Evolutionary conservation across 306 rosid genomes (phyloP).

Genomic region (Pyrus bretschneideri): DNA sequence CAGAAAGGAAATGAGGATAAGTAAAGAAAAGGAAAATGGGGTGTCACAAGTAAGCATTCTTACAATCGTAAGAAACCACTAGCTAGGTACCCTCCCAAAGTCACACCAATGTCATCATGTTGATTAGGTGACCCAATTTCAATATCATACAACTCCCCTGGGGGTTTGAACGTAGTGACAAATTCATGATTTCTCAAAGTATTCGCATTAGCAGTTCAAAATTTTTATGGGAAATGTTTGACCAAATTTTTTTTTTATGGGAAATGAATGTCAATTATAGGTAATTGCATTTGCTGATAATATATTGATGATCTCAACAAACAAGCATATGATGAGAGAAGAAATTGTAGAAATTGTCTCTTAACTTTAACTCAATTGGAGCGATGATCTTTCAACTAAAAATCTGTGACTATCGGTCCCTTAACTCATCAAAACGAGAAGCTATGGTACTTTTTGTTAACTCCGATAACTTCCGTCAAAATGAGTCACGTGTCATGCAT

Average conservation of each 20-base stretch:
- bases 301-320: neutral
- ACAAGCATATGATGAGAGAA: neutral
- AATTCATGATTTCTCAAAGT: neutral
- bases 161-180: neutral
- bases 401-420: no score
- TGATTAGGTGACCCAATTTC: constrained; percentile 36
- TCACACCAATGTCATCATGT: constrained; percentile 14
- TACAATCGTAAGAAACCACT: constrained; percentile 76
- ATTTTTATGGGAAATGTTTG: neutral
- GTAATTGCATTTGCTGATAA: neutral
- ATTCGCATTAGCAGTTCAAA: neutral
- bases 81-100: constrained; percentile 6
- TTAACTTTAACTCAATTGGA: no score
- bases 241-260: no score
- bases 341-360: no score
- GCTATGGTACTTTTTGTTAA: no score
- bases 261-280: neutral
- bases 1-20: neutral
- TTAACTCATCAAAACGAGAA: no score
- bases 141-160: constrained; percentile 13
- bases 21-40: constrained; percentile 1
- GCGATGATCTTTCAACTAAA: no score
- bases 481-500: no score
- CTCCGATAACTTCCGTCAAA: no score
- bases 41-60: constrained; percentile 71